Evolutionary conservation across 257 asterid genomes (phyloP).

Genomic region (Salvia splendens): DNA sequence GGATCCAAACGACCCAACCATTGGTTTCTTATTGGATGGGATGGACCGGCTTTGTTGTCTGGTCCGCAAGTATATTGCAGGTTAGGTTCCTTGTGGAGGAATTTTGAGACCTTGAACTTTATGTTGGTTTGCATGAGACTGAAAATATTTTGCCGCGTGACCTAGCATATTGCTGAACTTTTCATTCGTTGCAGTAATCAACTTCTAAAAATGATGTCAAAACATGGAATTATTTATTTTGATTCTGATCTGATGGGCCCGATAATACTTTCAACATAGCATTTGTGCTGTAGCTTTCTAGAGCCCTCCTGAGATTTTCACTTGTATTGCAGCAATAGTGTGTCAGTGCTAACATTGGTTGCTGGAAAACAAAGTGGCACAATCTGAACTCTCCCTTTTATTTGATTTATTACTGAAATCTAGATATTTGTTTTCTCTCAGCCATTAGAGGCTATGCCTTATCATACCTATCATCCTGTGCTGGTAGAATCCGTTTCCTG

Average conservation of each 20-base stretch:
- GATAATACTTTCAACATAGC: conserved; percentile 9
- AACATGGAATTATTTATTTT: conserved; percentile 15
- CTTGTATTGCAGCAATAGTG: not conserved
- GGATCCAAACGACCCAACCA: conserved; percentile 98
- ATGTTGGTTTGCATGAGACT: conserved; percentile 26
- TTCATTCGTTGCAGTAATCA: conserved; percentile 28
- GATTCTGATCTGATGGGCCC: conserved; percentile 1
- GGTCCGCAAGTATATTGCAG: conserved; percentile 98
- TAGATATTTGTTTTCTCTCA: conserved; percentile 43
- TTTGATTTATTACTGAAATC: conserved; percentile 23
- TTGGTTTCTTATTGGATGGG: conserved; percentile 92
- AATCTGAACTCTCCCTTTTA: conserved; percentile 22
- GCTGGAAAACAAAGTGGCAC: conserved; percentile 7
- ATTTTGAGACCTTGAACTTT: conserved; percentile 21
- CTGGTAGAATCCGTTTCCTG: conserved; percentile 96
- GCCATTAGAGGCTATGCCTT: conserved; percentile 98
- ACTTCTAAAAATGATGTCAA: conserved; percentile 4
- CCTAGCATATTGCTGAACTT: conserved; percentile 2
- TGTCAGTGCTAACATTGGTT: conserved; percentile 19
- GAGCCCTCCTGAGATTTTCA: conserved; percentile 6
- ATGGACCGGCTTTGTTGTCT: conserved; percentile 94
- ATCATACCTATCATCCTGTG: conserved; percentile 92
- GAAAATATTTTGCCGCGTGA: not conserved
- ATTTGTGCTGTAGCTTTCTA: conserved; percentile 8
- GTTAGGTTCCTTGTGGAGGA: conserved; percentile 44